Conservation (phyloP, 305 asterid species). For the Fraxinus platypoda region DNA sequence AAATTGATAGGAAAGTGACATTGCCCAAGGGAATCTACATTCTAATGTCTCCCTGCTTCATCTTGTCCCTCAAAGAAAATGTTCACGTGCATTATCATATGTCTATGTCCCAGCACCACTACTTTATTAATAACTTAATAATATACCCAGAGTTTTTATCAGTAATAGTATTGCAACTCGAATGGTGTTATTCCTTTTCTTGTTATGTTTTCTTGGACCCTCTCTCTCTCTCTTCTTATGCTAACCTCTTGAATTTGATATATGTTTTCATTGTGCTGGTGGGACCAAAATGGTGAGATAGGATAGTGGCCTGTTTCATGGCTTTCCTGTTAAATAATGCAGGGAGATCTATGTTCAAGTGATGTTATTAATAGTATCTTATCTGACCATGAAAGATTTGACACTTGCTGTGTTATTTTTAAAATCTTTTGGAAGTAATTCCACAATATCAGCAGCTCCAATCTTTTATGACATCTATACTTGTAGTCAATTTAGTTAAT, state of each 20-base stretch:
- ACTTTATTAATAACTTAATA: not conserved
- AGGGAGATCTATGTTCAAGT: not conserved
- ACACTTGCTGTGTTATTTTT: not conserved
- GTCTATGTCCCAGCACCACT: conserved; percentile 3
- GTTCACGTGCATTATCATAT: not conserved
- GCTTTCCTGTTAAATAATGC: conserved; percentile 10
- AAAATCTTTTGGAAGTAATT: not conserved
- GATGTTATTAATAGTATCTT: not conserved
- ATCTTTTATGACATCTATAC: not conserved
- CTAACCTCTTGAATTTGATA: not conserved
- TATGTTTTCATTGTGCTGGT: not conserved
- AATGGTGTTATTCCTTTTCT: not conserved
- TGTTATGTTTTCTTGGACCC: not conserved
- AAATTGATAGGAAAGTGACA: not conserved
- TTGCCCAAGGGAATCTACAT: not conserved
- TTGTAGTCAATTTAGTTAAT: not conserved
- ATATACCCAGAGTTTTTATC: conserved; percentile 10
- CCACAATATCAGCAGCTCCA: not conserved
- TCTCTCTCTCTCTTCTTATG: not conserved
- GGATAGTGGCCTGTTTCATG: conserved; percentile 3
- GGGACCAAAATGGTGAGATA: not conserved
- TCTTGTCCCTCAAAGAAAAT: conserved; percentile 13
- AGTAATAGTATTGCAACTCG: conserved; percentile 7
- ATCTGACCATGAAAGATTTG: not conserved
- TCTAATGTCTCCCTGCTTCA: not conserved